Conservation (phyloP, 306 rosid species). For the Arachis hypogaea region DNA sequence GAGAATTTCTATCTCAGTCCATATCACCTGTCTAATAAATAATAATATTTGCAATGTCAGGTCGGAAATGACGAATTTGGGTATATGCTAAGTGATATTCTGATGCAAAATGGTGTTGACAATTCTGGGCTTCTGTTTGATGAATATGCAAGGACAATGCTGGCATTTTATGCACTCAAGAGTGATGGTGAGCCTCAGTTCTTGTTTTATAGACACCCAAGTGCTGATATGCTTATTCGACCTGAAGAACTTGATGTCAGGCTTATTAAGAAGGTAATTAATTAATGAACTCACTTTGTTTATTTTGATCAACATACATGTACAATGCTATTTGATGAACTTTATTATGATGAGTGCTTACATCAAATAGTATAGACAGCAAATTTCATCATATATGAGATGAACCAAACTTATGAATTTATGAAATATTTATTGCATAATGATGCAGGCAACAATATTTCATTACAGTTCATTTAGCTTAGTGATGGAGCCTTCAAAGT, state of each 20-base stretch:
- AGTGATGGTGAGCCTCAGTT: constrained; percentile 40
- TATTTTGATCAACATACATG: no score
- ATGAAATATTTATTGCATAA: neutral
- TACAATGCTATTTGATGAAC: no score
- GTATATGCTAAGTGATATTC: constrained; percentile 40
- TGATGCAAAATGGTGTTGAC: constrained; percentile 49
- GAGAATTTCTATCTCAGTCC: no score
- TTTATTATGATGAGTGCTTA: no score
- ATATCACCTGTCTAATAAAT: no score
- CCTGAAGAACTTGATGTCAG: constrained; percentile 36
- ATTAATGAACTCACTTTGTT: no score
- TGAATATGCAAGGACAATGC: constrained; percentile 39
- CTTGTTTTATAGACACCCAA: constrained; percentile 45
- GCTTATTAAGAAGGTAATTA: constrained; percentile 39
- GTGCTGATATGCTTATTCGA: constrained; percentile 43
- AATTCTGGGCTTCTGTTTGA: constrained; percentile 44
- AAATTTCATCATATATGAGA: no score
- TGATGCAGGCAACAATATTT: constrained; percentile 45
- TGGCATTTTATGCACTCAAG: constrained; percentile 41
- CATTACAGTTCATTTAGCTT: constrained; percentile 51
- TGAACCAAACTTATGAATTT: no score
- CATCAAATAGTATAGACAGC: no score
- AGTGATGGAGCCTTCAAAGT: constrained; percentile 43
- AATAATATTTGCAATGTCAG: constrained; percentile 36
- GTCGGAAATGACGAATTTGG: constrained; percentile 55